These are phyloP conservation scores for Linaria vulgaris DNA, from an alignment of 257 asterid species.

Conservation along the genomic window DNA sequence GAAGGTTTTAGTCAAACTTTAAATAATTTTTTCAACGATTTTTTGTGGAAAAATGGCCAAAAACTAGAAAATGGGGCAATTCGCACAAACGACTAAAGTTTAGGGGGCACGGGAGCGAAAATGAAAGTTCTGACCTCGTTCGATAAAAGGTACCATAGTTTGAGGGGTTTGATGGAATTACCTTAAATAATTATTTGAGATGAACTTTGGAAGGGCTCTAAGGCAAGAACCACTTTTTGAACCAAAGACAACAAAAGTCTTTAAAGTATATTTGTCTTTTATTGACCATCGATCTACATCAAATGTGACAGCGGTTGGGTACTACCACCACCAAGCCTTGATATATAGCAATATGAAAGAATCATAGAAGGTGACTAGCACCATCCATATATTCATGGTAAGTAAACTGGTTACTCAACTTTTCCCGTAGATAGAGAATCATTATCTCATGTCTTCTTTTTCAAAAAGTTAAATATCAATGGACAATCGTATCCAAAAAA, in stretches of 20 bases:
- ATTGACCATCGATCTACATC: constrained; percentile 29
- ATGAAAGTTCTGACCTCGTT: no score
- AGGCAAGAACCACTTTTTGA: constrained; percentile 26
- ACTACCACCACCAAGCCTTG: constrained; percentile 39
- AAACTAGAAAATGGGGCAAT: no score
- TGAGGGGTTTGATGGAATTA: no score
- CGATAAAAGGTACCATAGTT: no score
- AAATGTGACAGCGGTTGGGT: constrained; percentile 17
- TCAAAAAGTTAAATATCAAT: neutral
- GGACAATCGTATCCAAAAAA: no score
- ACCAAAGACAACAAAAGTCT: constrained; percentile 14
- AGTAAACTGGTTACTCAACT: neutral
- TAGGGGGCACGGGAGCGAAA: no score
- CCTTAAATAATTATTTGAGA: no score
- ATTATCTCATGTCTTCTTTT: neutral
- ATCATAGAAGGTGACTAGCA: constrained; percentile 24
- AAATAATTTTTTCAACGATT: no score
- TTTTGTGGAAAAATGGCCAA: no score
- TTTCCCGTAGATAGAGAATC: neutral
- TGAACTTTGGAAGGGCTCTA: constrained; percentile 35
- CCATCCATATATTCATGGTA: constrained; percentile 16
- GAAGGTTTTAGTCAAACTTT: no score
- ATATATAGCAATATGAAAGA: constrained; percentile 22
- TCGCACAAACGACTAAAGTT: no score
- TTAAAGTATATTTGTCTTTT: constrained; percentile 27